phyloP scores from a whole-genome alignment of 2,329 filamentous ascomycete species.

The Penicillium sp. region DNA sequence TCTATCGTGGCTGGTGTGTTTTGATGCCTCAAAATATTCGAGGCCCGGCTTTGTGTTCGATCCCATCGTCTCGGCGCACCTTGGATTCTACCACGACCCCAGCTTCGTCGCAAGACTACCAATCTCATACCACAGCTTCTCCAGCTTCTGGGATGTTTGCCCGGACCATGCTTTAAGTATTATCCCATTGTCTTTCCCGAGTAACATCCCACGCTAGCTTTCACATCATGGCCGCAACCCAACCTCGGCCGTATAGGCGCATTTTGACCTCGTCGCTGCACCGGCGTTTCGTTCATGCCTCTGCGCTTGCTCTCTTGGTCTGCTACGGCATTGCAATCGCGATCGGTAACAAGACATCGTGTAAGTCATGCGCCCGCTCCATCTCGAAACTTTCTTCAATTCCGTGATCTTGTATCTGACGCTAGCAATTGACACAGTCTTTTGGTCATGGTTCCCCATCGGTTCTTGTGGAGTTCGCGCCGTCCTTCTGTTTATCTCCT shows the following conservation, averaged over 20 bases:
- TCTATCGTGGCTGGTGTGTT: constrained; percentile 30
- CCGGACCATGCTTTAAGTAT: constrained; percentile 26
- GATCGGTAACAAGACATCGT: constrained; percentile 68
- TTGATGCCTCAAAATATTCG: constrained; percentile 37
- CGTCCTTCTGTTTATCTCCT: constrained; percentile 71
- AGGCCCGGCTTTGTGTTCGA: constrained; percentile 10
- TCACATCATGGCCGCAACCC: constrained; percentile 38
- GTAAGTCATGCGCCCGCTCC: constrained; percentile 52
- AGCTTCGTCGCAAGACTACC: constrained; percentile 1
- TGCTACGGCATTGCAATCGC: constrained; percentile 73
- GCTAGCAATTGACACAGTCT: constrained; percentile 49
- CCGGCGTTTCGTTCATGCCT: constrained; percentile 78
- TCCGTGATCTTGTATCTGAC: not conserved
- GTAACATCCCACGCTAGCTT: constrained; percentile 26
- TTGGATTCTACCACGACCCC: constrained; percentile 5
- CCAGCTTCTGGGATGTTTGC: constrained; percentile 13
- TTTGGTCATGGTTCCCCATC: constrained; percentile 87
- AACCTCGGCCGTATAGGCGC: constrained; percentile 69
- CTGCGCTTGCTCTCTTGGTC: constrained; percentile 65
- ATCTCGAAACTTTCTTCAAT: constrained; percentile 1
- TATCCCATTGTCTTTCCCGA: constrained; percentile 21
- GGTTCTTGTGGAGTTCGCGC: constrained; percentile 74
- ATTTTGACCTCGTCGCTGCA: constrained; percentile 88
- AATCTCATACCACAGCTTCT: constrained; percentile 7
- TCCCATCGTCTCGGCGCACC: constrained; percentile 12